Conservation (phyloP, 768 basidiomycete genomes). For the Boletus sp. region DNA sequence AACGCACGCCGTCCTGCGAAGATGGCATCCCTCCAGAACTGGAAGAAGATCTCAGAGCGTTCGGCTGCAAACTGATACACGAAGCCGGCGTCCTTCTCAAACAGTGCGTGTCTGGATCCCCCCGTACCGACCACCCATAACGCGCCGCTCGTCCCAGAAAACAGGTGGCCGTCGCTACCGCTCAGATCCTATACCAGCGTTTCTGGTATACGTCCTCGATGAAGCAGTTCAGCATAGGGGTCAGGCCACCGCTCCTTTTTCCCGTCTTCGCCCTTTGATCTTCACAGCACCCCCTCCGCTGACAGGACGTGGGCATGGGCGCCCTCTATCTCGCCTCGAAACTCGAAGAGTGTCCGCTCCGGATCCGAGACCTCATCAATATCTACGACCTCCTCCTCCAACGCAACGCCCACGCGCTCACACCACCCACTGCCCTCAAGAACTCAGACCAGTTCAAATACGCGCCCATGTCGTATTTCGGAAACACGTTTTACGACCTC, state of each 20-base stretch:
- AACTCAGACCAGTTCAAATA: slow-evolving; percentile 53
- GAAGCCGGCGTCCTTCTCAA: slow-evolving; percentile 89
- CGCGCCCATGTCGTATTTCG: slow-evolving; percentile 86
- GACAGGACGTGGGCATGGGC: slow-evolving; percentile 86
- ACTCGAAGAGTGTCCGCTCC: slow-evolving; percentile 86
- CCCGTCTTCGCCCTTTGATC: slow-evolving; percentile 2
- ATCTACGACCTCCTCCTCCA: slow-evolving; percentile 89
- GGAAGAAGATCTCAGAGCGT: slow-evolving; percentile 86
- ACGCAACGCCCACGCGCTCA: slow-evolving; percentile 56
- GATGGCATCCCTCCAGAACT: slow-evolving; percentile 81
- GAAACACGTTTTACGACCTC: slow-evolving; percentile 86
- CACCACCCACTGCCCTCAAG: slow-evolving; percentile 18
- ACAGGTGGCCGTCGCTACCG: slow-evolving; percentile 95
- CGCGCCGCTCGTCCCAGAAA: slow-evolving; percentile 50
- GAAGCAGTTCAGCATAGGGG: slow-evolving; percentile 92
- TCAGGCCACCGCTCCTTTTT: slow-evolving; percentile 41
- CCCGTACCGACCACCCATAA: slow-evolving; percentile 6
- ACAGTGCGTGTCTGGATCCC: slow-evolving; percentile 55
- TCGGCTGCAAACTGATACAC: slow-evolving; percentile 93
- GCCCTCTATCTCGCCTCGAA: slow-evolving; percentile 86
- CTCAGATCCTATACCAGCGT: slow-evolving; percentile 93
- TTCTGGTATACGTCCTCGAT: slow-evolving; percentile 97
- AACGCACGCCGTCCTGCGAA: slow-evolving; percentile 73
- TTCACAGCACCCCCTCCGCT: slow-evolving; percentile 4
- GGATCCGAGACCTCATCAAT: slow-evolving; percentile 94